Percentiles rank a stretch among this genome's conserved stretches.
Conservation (phyloP, 257 asterid genomes). For the Cruciata laevipes region DNA sequence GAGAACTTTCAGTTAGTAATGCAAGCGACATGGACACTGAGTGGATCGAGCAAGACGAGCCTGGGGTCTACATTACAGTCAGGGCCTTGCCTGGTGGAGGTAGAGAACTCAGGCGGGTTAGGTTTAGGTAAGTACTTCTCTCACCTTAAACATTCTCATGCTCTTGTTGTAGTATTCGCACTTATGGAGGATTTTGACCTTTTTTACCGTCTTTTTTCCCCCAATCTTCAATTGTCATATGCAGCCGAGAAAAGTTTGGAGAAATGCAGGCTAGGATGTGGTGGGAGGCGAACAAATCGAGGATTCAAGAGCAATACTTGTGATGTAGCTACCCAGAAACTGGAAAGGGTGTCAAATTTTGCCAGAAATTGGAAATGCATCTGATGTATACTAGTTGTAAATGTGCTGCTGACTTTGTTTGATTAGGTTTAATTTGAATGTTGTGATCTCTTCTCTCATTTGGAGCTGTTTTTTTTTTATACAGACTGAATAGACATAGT, state of each 20-base stretch:
- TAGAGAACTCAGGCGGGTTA: constrained; percentile 89
- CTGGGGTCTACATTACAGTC: constrained; percentile 91
- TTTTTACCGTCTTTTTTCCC: constrained; percentile 7
- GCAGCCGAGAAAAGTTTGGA: constrained; percentile 91
- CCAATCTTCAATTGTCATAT: constrained; percentile 9
- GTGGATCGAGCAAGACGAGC: constrained; percentile 97
- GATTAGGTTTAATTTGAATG: neutral
- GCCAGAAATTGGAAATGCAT: neutral
- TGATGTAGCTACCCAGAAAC: constrained; percentile 23
- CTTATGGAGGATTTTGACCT: neutral
- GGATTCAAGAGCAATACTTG: constrained; percentile 87
- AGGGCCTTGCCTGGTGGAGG: constrained; percentile 73
- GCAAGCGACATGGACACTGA: constrained; percentile 86
- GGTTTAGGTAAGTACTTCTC: constrained; percentile 65
- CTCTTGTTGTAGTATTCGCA: neutral
- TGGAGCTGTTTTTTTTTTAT: neutral
- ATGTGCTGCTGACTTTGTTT: neutral
- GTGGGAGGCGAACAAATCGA: constrained; percentile 92
- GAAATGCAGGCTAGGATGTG: constrained; percentile 92
- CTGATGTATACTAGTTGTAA: neutral
- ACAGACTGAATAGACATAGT: neutral
- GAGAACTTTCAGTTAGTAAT: constrained; percentile 86
- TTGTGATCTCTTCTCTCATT: neutral
- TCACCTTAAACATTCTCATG: neutral
- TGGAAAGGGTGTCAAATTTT: neutral